phyloP scores from a whole-genome alignment of 31 red algal species.

The Porphyra umbilicalis region DNA sequence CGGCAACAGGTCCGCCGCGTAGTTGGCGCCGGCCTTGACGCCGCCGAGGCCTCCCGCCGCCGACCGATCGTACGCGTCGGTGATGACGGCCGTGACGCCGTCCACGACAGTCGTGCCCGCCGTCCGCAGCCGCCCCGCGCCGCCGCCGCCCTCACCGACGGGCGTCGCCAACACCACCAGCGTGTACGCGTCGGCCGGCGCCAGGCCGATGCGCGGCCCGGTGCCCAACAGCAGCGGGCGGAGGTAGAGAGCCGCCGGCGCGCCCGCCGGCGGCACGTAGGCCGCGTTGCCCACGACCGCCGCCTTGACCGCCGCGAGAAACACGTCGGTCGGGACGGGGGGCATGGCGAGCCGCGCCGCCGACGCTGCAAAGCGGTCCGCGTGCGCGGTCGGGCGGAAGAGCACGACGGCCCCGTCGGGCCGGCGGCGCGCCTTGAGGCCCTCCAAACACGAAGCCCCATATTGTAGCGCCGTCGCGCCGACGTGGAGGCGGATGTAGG shows the following conservation, averaged over 20 bases:
- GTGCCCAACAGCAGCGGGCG: conserved; percentile 33
- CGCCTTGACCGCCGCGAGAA: conserved; percentile 16
- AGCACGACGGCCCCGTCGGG: conserved; percentile 19
- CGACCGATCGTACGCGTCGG: conserved; percentile 25
- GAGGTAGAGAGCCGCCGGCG: conserved; percentile 17
- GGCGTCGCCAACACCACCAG: conserved; percentile 26
- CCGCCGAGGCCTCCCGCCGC: conserved; percentile 22
- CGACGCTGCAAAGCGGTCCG: conserved; percentile 10
- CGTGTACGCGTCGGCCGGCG: conserved; percentile 25
- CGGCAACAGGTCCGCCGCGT: conserved; percentile 36
- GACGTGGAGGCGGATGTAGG: conserved; percentile 6
- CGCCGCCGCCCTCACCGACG: conserved; percentile 25
- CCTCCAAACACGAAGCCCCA: conserved; percentile 24
- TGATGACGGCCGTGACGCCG: conserved; percentile 19
- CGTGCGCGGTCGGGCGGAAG: conserved; percentile 27
- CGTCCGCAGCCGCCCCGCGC: too few species aligned
- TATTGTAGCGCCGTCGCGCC: conserved; percentile 26
- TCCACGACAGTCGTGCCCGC: too few species aligned
- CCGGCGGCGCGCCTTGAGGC: conserved; percentile 34
- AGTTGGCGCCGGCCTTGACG: conserved; percentile 37
- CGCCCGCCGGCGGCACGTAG: conserved; percentile 27
- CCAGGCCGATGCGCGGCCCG: conserved; percentile 20
- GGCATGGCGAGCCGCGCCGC: conserved; percentile 24
- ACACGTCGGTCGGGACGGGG: conserved; percentile 8
- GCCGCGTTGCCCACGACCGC: conserved; percentile 13